Evolutionary conservation across 345 rosid genomes (phyloP).

Genomic region (Alliaria petiolata): DNA sequence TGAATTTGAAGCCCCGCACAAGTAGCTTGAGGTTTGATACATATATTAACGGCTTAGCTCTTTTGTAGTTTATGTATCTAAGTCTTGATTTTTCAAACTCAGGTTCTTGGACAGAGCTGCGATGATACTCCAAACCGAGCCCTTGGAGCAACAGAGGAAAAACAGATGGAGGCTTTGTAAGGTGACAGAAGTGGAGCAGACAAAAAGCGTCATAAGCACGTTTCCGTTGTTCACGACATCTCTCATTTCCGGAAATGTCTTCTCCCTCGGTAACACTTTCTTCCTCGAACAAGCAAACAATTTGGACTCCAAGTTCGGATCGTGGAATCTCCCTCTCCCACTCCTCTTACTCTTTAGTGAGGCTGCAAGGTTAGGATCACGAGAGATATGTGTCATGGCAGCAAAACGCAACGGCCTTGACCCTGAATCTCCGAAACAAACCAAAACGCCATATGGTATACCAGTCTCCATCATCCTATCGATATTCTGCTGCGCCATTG

Average conservation of each 20-base stretch:
- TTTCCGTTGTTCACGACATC: conserved; percentile 33
- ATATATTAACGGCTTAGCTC: neutral
- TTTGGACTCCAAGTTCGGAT: conserved; percentile 30
- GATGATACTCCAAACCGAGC: conserved; percentile 25
- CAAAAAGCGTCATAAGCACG: conserved; percentile 25
- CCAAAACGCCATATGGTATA: conserved; percentile 31
- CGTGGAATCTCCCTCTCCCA: conserved; percentile 29
- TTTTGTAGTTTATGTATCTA: neutral
- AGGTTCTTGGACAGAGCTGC: conserved; percentile 42
- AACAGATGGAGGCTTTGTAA: conserved; percentile 44
- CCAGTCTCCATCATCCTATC: conserved; percentile 38
- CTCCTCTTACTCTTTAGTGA: conserved; percentile 36
- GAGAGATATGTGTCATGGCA: conserved; percentile 28
- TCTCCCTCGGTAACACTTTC: conserved; percentile 36
- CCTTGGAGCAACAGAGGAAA: conserved; percentile 25
- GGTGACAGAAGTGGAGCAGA: conserved; percentile 42
- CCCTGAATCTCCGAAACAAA: neutral
- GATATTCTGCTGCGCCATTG: conserved; percentile 31
- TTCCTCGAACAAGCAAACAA: conserved; percentile 40
- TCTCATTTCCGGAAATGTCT: conserved; percentile 33
- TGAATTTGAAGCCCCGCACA: conserved; percentile 15
- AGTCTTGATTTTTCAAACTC: neutral
- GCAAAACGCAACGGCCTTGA: conserved; percentile 4
- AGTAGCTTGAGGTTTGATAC: conserved; percentile 23
- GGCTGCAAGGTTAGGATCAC: conserved; percentile 24